Evolutionary conservation across 208 protist species (phyloP).

Genomic region (Leishmania guyanensis): DNA sequence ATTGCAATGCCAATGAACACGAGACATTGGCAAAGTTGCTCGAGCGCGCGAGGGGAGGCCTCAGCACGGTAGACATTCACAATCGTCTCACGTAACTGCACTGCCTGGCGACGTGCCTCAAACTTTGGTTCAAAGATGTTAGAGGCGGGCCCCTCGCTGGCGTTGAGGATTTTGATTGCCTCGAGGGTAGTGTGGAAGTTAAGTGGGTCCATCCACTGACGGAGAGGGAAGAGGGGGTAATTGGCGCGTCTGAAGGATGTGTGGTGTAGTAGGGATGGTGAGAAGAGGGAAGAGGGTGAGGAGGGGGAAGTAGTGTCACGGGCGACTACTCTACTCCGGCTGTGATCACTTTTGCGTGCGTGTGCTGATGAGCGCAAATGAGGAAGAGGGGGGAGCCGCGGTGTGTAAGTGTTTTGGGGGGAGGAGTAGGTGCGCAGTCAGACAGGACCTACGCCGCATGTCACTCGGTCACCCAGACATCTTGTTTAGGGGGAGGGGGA

Average conservation of each 20-base stretch:
- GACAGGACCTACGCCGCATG: neutral
- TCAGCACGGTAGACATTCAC: slow-evolving; percentile 54
- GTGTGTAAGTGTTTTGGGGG: neutral
- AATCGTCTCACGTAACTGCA: slow-evolving; percentile 62
- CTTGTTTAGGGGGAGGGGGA: neutral
- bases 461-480: neutral
- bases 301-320: neutral
- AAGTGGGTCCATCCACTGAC: slow-evolving; percentile 45
- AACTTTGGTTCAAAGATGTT: slow-evolving; percentile 86
- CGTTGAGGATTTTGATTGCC: slow-evolving; percentile 54
- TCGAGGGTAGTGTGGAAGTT: slow-evolving; percentile 53
- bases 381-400: neutral
- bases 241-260: neutral
- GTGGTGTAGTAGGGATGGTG: neutral
- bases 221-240: neutral
- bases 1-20: slow-evolving; percentile 70
- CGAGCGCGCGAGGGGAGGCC: slow-evolving; percentile 30
- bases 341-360: neutral
- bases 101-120: slow-evolving; percentile 61
- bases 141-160: slow-evolving; percentile 62
- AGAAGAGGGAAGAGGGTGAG: neutral
- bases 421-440: neutral
- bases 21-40: slow-evolving; percentile 72
- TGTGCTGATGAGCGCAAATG: neutral
- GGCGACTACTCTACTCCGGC: neutral